These are phyloP conservation scores for Smittium culicis DNA, from an alignment of 371 early-diverging fungal genomes.

Conservation along the genomic window DNA sequence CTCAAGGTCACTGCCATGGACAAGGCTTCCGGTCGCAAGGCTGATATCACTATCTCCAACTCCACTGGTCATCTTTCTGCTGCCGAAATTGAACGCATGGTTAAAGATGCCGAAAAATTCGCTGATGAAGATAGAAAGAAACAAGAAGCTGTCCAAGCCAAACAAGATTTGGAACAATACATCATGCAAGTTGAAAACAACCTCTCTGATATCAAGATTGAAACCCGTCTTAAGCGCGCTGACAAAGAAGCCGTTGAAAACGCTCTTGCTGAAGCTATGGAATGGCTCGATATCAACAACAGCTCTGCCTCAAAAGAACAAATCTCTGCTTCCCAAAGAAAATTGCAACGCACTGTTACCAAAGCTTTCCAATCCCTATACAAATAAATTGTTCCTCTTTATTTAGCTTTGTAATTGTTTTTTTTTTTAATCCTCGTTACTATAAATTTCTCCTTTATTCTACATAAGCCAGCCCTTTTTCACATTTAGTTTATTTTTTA, in stretches of 20 bases:
- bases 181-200: conserved; percentile 53
- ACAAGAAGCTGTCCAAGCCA: conserved; percentile 74
- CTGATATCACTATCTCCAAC: conserved; percentile 96
- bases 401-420: not conserved
- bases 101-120: conserved; percentile 89
- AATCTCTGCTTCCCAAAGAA: conserved; percentile 74
- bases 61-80: conserved; percentile 94
- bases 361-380: conserved; percentile 41
- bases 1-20: conserved; percentile 93
- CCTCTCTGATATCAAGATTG: conserved; percentile 29
- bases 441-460: no score
- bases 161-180: conserved; percentile 83
- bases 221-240: conserved; percentile 49
- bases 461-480: no score
- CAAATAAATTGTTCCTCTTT: conserved; percentile 1
- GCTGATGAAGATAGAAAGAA: conserved; percentile 85
- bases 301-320: conserved; percentile 77
- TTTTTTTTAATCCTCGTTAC: no score
- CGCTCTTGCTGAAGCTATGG: conserved; percentile 72
- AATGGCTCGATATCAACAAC: conserved; percentile 60
- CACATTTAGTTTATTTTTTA: no score
- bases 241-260: conserved; percentile 76
- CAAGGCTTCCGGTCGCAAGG: conserved; percentile 86
- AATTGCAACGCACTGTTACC: conserved; percentile 73
- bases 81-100: conserved; percentile 94